These are phyloP conservation scores for Nicotiana benthamiana DNA, from an alignment of 257 asterid genomes.

Conservation along the genomic window DNA sequence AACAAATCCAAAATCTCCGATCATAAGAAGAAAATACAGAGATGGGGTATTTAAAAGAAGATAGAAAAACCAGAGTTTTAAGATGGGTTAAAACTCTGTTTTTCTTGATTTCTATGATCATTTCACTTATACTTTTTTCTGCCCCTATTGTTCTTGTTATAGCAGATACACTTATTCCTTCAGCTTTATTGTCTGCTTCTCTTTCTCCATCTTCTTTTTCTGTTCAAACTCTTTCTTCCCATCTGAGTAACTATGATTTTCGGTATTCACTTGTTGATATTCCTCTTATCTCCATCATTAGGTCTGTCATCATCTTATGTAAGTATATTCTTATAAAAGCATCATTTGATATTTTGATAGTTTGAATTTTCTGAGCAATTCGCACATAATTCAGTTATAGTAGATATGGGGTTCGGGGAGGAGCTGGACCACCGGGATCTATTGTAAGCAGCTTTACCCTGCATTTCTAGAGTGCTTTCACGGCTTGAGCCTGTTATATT, in stretches of 20 bases:
- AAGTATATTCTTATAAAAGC: conserved; percentile 13
- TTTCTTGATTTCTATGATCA: conserved; percentile 55
- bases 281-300: conserved; percentile 66
- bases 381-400: neutral
- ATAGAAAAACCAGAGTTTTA: conserved; percentile 37
- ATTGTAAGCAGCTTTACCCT: too few species aligned
- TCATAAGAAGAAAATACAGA: neutral
- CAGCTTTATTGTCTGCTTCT: conserved; percentile 70
- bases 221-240: conserved; percentile 25
- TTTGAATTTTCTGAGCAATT: neutral
- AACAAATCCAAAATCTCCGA: neutral
- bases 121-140: conserved; percentile 68
- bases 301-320: conserved; percentile 85
- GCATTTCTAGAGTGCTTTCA: too few species aligned
- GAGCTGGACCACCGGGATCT: too few species aligned
- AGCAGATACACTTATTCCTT: conserved; percentile 82
- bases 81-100: conserved; percentile 75
- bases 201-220: conserved; percentile 35
- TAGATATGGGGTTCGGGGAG: too few species aligned
- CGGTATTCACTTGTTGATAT: conserved; percentile 84
- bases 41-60: conserved; percentile 59
- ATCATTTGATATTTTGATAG: neutral
- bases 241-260: conserved; percentile 61
- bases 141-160: conserved; percentile 65
- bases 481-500: too few species aligned